phyloP scores from a whole-genome alignment of 2,329 filamentous ascomycete genomes.

The Aspergillus versicolor region DNA sequence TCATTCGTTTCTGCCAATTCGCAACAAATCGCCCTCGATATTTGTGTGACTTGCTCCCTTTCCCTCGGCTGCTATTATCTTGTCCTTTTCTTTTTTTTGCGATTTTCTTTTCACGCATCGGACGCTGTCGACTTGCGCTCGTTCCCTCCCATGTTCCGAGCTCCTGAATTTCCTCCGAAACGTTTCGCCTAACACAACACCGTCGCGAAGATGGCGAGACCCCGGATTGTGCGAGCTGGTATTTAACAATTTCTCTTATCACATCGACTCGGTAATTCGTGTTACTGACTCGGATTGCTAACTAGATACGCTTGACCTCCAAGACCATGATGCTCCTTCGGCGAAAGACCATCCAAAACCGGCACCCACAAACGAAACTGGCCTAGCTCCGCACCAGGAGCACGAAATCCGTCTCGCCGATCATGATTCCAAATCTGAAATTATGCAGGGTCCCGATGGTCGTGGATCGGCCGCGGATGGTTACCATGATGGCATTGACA shows the following conservation, averaged over 20 bases:
- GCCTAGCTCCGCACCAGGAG: conserved; percentile 78
- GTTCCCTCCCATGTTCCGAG: conserved; percentile 16
- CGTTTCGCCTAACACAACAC: conserved; percentile 9
- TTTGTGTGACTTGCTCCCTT: conserved; percentile 11
- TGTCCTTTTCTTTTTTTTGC: conserved; percentile 7
- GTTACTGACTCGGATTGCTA: conserved; percentile 1
- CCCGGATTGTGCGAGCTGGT: conserved; percentile 49
- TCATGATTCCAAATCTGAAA: conserved; percentile 72
- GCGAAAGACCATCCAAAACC: conserved; percentile 74
- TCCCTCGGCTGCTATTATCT: background rate
- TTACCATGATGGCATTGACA: conserved; percentile 33
- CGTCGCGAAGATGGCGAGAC: conserved; percentile 38
- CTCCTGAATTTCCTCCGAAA: conserved; percentile 21
- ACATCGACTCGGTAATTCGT: background rate
- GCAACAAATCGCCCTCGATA: conserved; percentile 8
- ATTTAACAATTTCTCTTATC: conserved; percentile 6
- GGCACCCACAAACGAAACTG: conserved; percentile 48
- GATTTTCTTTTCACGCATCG: conserved; percentile 1
- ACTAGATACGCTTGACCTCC: conserved; percentile 89
- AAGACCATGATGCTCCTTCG: conserved; percentile 77
- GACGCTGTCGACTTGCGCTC: conserved; percentile 12
- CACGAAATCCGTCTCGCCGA: conserved; percentile 78
- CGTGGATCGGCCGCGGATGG: conserved; percentile 48
- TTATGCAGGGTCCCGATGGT: conserved; percentile 62
- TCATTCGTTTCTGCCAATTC: conserved; percentile 11